These are phyloP conservation scores for Cupressus sempervirens DNA, from an alignment of 75 land plant genomes.

Conservation along the genomic window DNA sequence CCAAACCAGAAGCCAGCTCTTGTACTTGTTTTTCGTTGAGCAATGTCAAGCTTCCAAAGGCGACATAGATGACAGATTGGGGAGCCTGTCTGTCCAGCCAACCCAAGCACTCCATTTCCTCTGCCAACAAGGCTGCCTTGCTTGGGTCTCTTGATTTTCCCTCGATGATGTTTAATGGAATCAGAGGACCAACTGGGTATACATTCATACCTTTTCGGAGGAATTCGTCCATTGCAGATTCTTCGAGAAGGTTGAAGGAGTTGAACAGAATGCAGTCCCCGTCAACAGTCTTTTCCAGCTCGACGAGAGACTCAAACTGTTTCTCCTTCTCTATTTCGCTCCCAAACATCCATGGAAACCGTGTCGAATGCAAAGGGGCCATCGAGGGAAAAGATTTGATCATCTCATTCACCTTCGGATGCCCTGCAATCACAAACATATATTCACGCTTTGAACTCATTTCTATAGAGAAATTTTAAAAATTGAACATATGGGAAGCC, in stretches of 20 bases:
- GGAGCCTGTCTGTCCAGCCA: conserved; percentile 38
- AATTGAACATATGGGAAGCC: conserved; percentile 16
- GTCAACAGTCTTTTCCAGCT: background rate
- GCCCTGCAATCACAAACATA: background rate
- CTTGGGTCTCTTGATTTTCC: background rate
- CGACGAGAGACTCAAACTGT: background rate
- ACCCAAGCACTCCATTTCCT: conserved; percentile 4
- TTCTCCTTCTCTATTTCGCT: background rate
- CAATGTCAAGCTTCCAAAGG: conserved; percentile 30
- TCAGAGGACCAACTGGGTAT: background rate
- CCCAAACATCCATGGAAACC: background rate
- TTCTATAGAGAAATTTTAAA: conserved; percentile 4
- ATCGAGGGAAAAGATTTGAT: background rate
- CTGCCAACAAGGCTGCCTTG: background rate
- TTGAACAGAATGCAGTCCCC: background rate
- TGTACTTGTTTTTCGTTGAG: conserved; percentile 14
- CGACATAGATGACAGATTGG: conserved; percentile 29
- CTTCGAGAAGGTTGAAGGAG: background rate
- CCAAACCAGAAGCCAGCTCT: conserved; percentile 25
- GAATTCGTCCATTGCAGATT: background rate
- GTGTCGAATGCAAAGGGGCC: background rate
- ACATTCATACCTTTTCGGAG: background rate
- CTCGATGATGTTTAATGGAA: background rate
- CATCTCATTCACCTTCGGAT: background rate
- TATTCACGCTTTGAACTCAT: conserved; percentile 18